phyloP scores from a whole-genome alignment of 495 filamentous ascomycete species.

The Penicillium samsonianum region DNA sequence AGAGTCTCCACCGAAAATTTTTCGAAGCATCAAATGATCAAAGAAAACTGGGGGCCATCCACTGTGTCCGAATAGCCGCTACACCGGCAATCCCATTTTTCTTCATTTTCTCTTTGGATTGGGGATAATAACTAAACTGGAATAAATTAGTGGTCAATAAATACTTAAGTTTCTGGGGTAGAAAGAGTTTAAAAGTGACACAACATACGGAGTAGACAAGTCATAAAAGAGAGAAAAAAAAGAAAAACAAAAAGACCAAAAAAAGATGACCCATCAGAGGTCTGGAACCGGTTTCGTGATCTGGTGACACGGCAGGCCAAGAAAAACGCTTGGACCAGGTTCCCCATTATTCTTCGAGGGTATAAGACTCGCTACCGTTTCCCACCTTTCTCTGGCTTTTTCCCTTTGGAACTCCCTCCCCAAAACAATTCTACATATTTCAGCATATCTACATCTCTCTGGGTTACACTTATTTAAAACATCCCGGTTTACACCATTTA shows the following conservation, averaged over 20 bases:
- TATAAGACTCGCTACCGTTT: conserved; percentile 20
- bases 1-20: conserved; percentile 33
- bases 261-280: conserved; percentile 13
- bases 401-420: conserved; percentile 7
- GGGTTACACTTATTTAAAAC: too few species aligned
- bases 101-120: neutral
- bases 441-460: too few species aligned
- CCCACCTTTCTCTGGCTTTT: neutral
- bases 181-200: conserved; percentile 5
- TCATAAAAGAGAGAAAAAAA: neutral
- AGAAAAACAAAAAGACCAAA: neutral
- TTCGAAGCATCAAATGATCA: conserved; percentile 38
- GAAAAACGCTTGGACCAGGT: conserved; percentile 25
- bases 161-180: neutral
- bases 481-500: neutral
- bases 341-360: conserved; percentile 18
- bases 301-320: conserved; percentile 22
- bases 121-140: neutral
- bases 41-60: conserved; percentile 17
- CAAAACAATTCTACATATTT: neutral
- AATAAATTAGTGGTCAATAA: neutral
- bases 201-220: too few species aligned
- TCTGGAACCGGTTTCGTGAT: conserved; percentile 28
- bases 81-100: neutral
- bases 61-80: conserved; percentile 22